Conservation (phyloP, 2,329 filamentous ascomycete species). For the Fusarium sp. region DNA sequence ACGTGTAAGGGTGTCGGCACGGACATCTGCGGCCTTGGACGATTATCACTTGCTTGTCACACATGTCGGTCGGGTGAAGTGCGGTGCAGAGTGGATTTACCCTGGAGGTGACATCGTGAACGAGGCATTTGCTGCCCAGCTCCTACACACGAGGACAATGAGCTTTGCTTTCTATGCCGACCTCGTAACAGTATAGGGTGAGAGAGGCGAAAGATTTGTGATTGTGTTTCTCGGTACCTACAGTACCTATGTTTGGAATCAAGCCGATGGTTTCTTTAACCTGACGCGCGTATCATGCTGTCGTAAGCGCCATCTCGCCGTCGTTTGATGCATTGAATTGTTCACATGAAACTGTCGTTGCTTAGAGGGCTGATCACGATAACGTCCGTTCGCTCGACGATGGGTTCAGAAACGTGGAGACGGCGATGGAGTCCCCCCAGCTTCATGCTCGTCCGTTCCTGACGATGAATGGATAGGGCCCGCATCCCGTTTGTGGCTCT, state of each 20-base stretch:
- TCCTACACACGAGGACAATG: background rate
- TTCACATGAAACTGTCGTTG: constrained; percentile 6
- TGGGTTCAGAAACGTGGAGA: constrained; percentile 30
- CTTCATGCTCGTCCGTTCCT: constrained; percentile 29
- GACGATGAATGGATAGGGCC: constrained; percentile 35
- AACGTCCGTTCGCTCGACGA: constrained; percentile 3
- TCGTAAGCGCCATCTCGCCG: background rate
- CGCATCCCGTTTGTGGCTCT: constrained; percentile 36
- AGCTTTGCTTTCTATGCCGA: background rate
- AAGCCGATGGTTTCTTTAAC: background rate
- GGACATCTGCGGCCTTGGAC: constrained; percentile 3
- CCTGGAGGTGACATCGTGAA: constrained; percentile 34
- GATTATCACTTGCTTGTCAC: constrained; percentile 3
- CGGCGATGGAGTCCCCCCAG: constrained; percentile 22
- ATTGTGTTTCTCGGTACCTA: background rate
- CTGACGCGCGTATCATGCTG: background rate
- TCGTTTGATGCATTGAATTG: background rate
- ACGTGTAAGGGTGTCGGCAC: constrained; percentile 24
- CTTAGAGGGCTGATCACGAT: constrained; percentile 1
- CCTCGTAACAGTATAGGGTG: background rate
- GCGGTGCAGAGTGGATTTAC: constrained; percentile 16
- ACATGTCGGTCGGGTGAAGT: constrained; percentile 14
- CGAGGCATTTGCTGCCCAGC: background rate
- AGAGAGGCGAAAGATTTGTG: background rate
- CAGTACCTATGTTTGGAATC: background rate